A percentile compares a stretch with the other conserved stretches of the same genome.
Conservation (phyloP, 73 alveolate genomes). For the Effrenium voratum region DNA sequence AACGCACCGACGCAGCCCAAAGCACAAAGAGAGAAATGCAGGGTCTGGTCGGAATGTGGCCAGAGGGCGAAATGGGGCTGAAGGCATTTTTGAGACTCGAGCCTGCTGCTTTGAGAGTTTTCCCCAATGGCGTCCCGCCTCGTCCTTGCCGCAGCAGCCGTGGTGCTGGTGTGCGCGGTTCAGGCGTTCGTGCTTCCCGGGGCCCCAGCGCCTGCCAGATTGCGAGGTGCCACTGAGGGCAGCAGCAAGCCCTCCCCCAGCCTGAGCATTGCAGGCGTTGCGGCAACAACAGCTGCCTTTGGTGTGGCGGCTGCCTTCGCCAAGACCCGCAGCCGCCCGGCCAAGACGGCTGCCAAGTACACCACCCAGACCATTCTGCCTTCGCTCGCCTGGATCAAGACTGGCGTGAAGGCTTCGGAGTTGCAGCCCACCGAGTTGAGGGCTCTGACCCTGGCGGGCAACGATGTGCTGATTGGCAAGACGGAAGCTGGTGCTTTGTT, state of each 20-base stretch:
- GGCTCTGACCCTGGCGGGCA: slow-evolving; percentile 92
- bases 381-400: slow-evolving; percentile 81
- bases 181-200: slow-evolving; percentile 57
- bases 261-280: slow-evolving; percentile 50
- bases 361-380: slow-evolving; percentile 90
- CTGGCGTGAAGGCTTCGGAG: slow-evolving; percentile 91
- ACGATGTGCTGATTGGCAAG: slow-evolving; percentile 93
- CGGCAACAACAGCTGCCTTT: slow-evolving; percentile 47
- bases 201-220: slow-evolving; percentile 48
- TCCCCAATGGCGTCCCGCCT: slow-evolving; percentile 46
- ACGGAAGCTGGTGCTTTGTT: slow-evolving; percentile 86
- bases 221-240: slow-evolving; percentile 49
- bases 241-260: slow-evolving; percentile 13
- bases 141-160: slow-evolving; percentile 61
- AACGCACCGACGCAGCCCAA: no score
- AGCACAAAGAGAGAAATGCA: no score
- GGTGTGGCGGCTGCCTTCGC: slow-evolving; percentile 65
- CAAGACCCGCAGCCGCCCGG: slow-evolving; percentile 40
- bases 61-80: no score
- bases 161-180: slow-evolving; percentile 39
- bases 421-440: slow-evolving; percentile 49
- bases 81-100: no score
- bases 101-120: no score
- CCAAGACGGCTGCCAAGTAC: slow-evolving; percentile 93
- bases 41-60: no score